Evolutionary conservation across 1,139 yeast species (phyloP).

Genomic region (Taiozyma sp.): DNA sequence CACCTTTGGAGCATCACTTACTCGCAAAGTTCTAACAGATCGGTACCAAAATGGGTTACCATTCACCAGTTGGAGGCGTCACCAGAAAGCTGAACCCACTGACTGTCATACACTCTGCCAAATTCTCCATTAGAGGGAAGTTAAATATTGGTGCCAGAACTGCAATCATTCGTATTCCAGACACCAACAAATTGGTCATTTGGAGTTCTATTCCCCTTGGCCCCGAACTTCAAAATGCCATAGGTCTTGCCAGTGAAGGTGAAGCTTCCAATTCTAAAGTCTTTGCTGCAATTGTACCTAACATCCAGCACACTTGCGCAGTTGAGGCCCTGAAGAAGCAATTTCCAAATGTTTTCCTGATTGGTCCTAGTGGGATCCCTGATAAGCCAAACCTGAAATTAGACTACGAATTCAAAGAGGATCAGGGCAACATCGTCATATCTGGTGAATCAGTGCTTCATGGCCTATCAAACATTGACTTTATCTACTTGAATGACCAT

Average conservation of each 20-base stretch:
- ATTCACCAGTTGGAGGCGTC: conserved; percentile 35
- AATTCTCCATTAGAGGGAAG: conserved; percentile 36
- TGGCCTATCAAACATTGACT: conserved; percentile 37
- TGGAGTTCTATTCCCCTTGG: conserved; percentile 64
- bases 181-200: conserved; percentile 39
- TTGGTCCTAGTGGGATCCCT: conserved; percentile 22
- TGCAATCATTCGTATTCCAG: conserved; percentile 41
- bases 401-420: conserved; percentile 16
- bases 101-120: conserved; percentile 45
- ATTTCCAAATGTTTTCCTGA: conserved; percentile 16
- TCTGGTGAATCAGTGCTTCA: conserved; percentile 5
- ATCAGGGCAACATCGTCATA: conserved; percentile 3
- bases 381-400: conserved; percentile 21
- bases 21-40: not conserved
- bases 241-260: conserved; percentile 29
- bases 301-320: conserved; percentile 53
- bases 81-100: conserved; percentile 42
- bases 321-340: conserved; percentile 21
- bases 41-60: conserved; percentile 17
- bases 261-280: conserved; percentile 31
- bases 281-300: conserved; percentile 41
- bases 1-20: no score
- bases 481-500: conserved; percentile 48
- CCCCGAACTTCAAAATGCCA: conserved; percentile 32
- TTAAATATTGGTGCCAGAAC: conserved; percentile 60